Base-by-base conservation (phyloP, 345 rosid species). In the Hypericum androsaemum region DNA sequence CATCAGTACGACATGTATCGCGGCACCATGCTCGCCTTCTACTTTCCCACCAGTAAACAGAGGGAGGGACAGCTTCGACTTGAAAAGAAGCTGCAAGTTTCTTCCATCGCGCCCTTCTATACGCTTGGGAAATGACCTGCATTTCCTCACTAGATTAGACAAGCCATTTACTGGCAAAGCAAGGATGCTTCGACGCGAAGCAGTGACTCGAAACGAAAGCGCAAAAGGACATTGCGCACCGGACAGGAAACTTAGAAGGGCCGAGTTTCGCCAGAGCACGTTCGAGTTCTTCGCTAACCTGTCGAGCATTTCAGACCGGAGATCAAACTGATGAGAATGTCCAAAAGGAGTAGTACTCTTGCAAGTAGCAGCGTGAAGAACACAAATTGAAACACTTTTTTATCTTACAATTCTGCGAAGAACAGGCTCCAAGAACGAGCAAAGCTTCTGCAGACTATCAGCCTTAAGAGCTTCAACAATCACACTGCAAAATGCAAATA, bases 201-300 rank as follows among this genome's bases (percentile, higher is more conserved):
- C 22, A 6, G 50, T 6, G 22, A 46, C 11, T 10, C 12, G 16
- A 32, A 46, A 46, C 28, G 12, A 14, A 10, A 12, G 47, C 7
- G 47, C 14, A 10, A 28, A 35, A 43, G 15, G 32, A 22, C 32
- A 22, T n/a, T 6, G 35, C 35, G 8, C 41, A 67, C 72, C 63
- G 39, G 57, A 47, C 63, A n/a, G 55, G 35, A 37, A 67, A 60
- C 22, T 52, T 61, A 13, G 66, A 38, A 22, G 72, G 53, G 52
- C 63, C 72, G 7, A 67, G 40, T 57, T 67, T 67, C 32, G 72
- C 67, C 10, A 67, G 47, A 37, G 72, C 72, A 40, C 72, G 72
- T 63, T 67, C 72, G 55, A 67, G 60, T 67, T 67, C 72, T 57
- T 67, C 72, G 6, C 72, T 67, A 41, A 67, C 72, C 72, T 67